Base-by-base conservation (phyloP, 805 yeast species). In the Ogataea pini region DNA sequence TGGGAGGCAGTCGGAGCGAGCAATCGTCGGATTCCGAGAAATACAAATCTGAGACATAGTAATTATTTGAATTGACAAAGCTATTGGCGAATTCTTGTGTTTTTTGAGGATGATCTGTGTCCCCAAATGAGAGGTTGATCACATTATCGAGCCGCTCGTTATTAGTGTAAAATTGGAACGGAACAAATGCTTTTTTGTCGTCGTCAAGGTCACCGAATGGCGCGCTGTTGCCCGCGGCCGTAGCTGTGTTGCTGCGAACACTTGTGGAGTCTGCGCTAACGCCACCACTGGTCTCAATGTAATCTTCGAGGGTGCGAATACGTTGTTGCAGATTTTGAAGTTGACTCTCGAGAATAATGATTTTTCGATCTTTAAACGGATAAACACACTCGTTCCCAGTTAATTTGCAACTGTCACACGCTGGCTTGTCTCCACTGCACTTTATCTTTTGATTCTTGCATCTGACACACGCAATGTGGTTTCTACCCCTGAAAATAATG, bases 371-470 rank as follows among this genome's bases (percentile, higher is more conserved):
- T 42, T 57, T 62, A 49, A 55, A 56, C 25, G 65, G 62, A 38
- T 64, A 64, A 12, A 50, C 48, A 31, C 68, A 64, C 3, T 57
- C 54, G 19, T 54, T 54, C 19, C 54, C 50, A 6, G 61, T 47
- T 22, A 50, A 33, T 22, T 49, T 48, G 56, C 68, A 64, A 36
- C 56, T 60, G 47, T 55, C 57, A 49, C 68, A 64, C 16, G 54
- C 44, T 7, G 68, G 68, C 42, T 61, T 62, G 28, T 50, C 61
- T 34, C 82, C 81, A 16, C 76, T 68, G 56, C 82, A 77, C 58
- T 76, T 77, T 52, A 76, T 73, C 59, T 77, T 77, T 52, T 76
- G 80, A 27, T 68, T 58, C 38, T 79, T 63, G 59, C 82, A 77
- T 33, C 81, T 64, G 36, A 73, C 72, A 52, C 82, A 77, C 13